Evolutionary conservation across 345 rosid genomes (phyloP).

Genomic region (Linum trigynum): DNA sequence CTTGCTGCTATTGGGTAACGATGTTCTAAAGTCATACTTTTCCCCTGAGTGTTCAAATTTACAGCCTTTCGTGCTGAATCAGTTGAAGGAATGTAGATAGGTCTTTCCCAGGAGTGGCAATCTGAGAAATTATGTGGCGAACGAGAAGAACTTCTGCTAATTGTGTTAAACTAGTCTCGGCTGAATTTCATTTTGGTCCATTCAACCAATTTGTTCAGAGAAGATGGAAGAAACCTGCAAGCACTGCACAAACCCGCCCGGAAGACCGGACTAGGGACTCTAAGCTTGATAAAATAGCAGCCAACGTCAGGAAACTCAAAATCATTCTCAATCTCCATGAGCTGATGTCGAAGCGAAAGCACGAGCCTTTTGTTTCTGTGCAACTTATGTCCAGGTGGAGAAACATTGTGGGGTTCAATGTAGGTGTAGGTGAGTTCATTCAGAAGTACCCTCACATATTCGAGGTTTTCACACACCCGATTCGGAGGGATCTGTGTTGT

Average conservation of each 20-base stretch:
- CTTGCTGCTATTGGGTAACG: too few relatives aligned
- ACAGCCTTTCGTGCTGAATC: too few relatives aligned
- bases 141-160: neutral
- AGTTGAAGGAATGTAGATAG: neutral
- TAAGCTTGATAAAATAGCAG: conserved; percentile 49
- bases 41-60: too few relatives aligned
- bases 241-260: conserved; percentile 72
- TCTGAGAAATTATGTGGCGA: neutral
- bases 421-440: conserved; percentile 42
- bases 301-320: conserved; percentile 35
- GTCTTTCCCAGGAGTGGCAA: neutral
- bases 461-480: conserved; percentile 60
- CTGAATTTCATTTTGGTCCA: conserved; percentile 32
- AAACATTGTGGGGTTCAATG: conserved; percentile 57
- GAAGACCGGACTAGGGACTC: conserved; percentile 59
- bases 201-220: conserved; percentile 35
- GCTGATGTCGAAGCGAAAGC: conserved; percentile 50
- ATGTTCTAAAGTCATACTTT: too few relatives aligned
- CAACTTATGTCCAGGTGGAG: conserved; percentile 81
- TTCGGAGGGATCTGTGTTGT: conserved; percentile 53
- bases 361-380: conserved; percentile 74
- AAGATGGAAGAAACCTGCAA: conserved; percentile 67
- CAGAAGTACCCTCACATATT: conserved; percentile 64
- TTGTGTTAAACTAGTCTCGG: neutral
- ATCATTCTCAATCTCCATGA: conserved; percentile 37